Conservation (phyloP, 23 red algal species). For the Chondrus crispus region DNA sequence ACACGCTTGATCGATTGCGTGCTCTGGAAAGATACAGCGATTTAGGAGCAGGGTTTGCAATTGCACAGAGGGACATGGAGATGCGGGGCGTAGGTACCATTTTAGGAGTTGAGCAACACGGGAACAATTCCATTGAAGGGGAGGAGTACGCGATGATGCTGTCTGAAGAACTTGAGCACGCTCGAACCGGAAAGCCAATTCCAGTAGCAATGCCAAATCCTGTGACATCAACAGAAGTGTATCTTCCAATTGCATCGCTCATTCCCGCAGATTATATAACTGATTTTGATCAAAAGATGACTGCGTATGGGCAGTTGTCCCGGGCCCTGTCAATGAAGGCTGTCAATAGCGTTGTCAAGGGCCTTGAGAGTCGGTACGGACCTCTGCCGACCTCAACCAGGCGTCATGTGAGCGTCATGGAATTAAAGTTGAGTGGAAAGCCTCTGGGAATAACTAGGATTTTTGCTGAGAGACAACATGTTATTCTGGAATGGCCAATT, state of each 20-base stretch:
- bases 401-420: conserved; percentile 42
- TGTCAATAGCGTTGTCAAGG: neutral
- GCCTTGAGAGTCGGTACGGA: conserved; percentile 42
- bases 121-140: conserved; percentile 51
- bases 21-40: conserved; percentile 52
- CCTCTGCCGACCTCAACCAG: conserved; percentile 31
- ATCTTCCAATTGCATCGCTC: conserved; percentile 60
- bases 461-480: conserved; percentile 63
- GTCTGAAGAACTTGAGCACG: conserved; percentile 62
- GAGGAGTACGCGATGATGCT: conserved; percentile 71
- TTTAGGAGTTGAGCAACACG: conserved; percentile 87
- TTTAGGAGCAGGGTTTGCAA: conserved; percentile 73
- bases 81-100: conserved; percentile 91
- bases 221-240: conserved; percentile 34
- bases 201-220: conserved; percentile 34
- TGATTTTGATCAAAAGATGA: conserved; percentile 71
- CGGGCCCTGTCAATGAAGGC: neutral
- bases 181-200: conserved; percentile 32
- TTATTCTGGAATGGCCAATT: conserved; percentile 60
- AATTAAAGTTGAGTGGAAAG: conserved; percentile 46
- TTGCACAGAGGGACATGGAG: conserved; percentile 95
- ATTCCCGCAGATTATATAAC: conserved; percentile 57
- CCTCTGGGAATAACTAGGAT: conserved; percentile 49
- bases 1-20: conserved; percentile 1
- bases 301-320: conserved; percentile 26